phyloP scores from a whole-genome alignment of 176 grass and related monocot species.

The Puya raimondii region DNA sequence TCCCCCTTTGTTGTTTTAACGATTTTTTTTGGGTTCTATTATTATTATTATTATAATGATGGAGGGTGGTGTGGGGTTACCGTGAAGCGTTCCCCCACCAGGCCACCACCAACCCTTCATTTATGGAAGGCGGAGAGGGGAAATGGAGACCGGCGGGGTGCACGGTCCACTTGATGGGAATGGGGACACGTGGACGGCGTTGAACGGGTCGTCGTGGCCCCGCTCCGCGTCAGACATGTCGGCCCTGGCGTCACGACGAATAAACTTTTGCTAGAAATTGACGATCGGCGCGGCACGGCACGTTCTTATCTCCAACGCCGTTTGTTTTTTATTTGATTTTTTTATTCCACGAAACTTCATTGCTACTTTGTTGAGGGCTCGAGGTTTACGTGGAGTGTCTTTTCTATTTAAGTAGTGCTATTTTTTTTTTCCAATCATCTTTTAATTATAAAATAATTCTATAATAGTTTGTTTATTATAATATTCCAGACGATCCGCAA shows the following conservation, averaged over 20 bases:
- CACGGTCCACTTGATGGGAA: neutral
- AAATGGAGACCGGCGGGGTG: neutral
- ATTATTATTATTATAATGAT: neutral
- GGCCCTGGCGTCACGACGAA: neutral
- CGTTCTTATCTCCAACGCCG: neutral
- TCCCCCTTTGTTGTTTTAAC: no score
- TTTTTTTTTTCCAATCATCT: no score
- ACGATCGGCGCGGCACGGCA: no score
- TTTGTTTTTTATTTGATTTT: neutral
- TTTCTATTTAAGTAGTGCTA: no score
- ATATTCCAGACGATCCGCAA: no score
- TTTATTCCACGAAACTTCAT: no score
- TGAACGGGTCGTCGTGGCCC: neutral
- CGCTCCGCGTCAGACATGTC: neutral
- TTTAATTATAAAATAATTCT: no score
- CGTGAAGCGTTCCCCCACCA: neutral
- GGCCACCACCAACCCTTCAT: neutral
- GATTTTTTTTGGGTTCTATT: no score
- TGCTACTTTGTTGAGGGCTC: no score
- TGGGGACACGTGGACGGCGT: neutral
- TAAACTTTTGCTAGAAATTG: no score
- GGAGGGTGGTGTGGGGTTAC: neutral
- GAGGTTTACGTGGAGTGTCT: no score
- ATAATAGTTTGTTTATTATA: no score
- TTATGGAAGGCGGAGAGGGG: neutral